phyloP scores from a whole-genome alignment of 345 rosid genomes.

The Bruguiera gymnorhiza region DNA sequence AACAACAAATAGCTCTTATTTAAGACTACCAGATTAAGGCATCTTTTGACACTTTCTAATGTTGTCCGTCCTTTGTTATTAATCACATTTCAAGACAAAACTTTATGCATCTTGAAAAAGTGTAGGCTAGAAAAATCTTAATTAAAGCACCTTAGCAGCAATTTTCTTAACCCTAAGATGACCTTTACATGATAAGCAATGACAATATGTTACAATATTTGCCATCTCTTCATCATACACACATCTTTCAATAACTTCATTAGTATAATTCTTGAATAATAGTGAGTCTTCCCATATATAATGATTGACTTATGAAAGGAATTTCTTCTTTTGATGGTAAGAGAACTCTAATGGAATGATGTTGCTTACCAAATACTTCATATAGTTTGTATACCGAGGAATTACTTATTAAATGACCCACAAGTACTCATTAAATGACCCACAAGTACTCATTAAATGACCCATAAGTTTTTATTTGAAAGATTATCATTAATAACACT shows the following conservation, averaged over 20 bases:
- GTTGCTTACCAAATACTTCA: not conserved
- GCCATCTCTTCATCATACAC: not conserved
- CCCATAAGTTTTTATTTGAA: not conserved
- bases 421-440: accelerated
- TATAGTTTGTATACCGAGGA: not conserved
- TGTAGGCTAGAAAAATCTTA: not conserved
- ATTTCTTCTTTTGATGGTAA: not conserved
- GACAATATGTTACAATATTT: not conserved
- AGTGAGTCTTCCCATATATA: not conserved
- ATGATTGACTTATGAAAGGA: not conserved
- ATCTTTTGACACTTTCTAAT: not conserved
- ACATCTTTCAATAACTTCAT: conserved; percentile 2
- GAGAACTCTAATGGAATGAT: not conserved
- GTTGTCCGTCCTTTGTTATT: not conserved
- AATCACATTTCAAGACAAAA: not conserved
- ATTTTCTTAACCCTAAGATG: not conserved
- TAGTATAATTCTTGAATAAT: not conserved
- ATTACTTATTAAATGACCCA: not conserved
- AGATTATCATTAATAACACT: not conserved
- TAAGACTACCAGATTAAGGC: not conserved
- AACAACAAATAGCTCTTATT: conserved; percentile 4
- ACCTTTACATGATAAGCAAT: not conserved
- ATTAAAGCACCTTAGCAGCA: not conserved
- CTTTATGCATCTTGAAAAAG: not conserved
- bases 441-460: accelerated